Evolutionary conservation across 441 rosid genomes (phyloP).

Genomic region (Manihot esculenta): DNA sequence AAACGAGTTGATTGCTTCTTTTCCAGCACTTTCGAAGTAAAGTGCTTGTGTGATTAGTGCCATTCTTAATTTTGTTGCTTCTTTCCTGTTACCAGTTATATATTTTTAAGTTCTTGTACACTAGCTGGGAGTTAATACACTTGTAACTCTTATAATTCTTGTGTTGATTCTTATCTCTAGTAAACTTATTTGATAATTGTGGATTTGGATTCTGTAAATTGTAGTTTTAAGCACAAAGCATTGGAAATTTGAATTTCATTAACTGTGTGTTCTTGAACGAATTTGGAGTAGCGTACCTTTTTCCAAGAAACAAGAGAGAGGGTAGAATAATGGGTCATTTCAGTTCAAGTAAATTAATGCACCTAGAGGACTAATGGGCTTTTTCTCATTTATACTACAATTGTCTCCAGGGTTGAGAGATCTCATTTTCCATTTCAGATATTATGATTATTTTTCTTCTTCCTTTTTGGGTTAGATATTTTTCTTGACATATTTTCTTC

Average conservation of each 20-base stretch:
- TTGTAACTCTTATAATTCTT: neutral
- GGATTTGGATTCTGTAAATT: neutral
- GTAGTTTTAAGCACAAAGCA: neutral
- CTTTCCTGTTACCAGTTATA: neutral
- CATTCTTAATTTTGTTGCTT: neutral
- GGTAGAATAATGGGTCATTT: neutral
- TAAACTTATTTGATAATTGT: neutral
- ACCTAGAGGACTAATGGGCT: neutral
- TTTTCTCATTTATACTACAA: too few species aligned
- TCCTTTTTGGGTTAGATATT: neutral
- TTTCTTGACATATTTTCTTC: slow-evolving; percentile 6
- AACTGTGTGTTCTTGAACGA: too few species aligned
- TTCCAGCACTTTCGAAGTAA: neutral
- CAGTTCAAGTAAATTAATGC: neutral
- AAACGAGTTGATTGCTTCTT: neutral
- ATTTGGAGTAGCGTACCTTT: too few species aligned
- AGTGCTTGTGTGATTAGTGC: neutral
- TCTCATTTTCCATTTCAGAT: neutral
- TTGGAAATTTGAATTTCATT: neutral
- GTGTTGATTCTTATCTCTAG: neutral
- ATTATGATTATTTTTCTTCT: neutral
- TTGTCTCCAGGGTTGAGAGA: neutral
- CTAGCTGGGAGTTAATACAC: neutral
- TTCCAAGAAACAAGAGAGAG: too few species aligned
- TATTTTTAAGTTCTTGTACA: neutral